Evolutionary conservation across 495 filamentous ascomycete genomes (phyloP), one percentile per base, ranked within the genome.

Genomic region (Copromyces sp.): DNA sequence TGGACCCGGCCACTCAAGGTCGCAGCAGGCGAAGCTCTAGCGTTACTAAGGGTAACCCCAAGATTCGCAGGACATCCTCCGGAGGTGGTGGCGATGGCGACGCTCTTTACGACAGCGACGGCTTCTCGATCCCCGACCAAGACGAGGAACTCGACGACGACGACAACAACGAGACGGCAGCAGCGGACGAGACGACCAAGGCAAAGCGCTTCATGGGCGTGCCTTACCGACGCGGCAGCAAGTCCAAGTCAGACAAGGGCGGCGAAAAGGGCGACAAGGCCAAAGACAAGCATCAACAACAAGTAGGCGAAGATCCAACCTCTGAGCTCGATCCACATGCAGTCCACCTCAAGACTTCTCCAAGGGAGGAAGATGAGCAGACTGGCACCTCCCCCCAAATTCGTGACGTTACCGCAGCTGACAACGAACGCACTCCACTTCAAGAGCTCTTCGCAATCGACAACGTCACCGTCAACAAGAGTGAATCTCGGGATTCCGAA

Each of bases 241-340:
- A 65, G 53, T 65, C 29, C 53, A 65, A 65, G 53, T 65, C 53
- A 65, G 53, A 65, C 53, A 65, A 59, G 47, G 47, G 45, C 45
- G 45, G 45, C 45, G 45, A 53, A 29, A 53, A 53, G 45, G 45
- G 47, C 47, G 47, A 59, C 47, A 59, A 59, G 47, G 47, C 47
- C 47, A 59, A 65, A 65, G 53, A 65, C 53, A 65, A 65, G 53
- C 53, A 65, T 65, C 53, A 65, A 65, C 53, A 65, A 65, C 53
- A 65, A 65, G 53, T 65, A 65, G 53, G 53, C 53, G 53, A 65
- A 65, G 53, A 65, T 65, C 53, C 53, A 65, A 65, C 53, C 53
- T 65, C 53, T 65, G 53, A 65, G 53, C 53, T 65, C 53, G 53
- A 65, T 40, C 8, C 39, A 9, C 29, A 37, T 65, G 53, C 29